phyloP scores from a whole-genome alignment of 176 grass and related monocot species.

The Oryza meridionalis region DNA sequence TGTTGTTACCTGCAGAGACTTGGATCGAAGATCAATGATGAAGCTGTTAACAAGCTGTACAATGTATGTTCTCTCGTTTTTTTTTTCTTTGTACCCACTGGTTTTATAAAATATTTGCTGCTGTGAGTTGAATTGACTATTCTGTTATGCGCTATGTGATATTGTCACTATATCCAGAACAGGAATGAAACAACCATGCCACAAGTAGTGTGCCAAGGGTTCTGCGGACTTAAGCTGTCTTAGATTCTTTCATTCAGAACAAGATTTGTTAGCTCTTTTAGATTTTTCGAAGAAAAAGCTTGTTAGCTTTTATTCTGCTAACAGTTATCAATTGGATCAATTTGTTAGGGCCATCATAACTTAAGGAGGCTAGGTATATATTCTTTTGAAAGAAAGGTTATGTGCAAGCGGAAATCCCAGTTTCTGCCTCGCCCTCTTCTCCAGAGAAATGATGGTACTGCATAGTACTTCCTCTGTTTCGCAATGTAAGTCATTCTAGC shows the following conservation, averaged over 20 bases:
- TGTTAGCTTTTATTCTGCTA: background rate
- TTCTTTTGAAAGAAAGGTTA: no score
- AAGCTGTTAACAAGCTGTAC: conserved; percentile 65
- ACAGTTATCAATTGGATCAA: background rate
- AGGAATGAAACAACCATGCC: background rate
- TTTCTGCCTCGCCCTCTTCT: no score
- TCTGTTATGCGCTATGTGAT: background rate
- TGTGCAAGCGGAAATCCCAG: no score
- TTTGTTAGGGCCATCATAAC: background rate
- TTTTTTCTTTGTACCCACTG: conserved; percentile 20
- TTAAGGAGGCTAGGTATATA: no score
- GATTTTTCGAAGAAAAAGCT: background rate
- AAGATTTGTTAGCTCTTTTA: background rate
- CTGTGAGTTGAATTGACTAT: conserved; percentile 19
- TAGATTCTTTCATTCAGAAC: background rate
- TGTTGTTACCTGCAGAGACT: conserved; percentile 52
- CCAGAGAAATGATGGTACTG: no score
- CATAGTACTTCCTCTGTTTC: no score
- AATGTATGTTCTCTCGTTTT: conserved; percentile 44
- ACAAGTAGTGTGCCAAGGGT: background rate
- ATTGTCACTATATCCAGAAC: background rate
- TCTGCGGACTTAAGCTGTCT: no score
- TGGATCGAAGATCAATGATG: conserved; percentile 67
- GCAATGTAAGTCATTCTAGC: no score
- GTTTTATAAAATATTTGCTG: background rate